Percentiles rank a stretch among this genome's conserved stretches.
Evolutionary conservation across 305 asterid genomes (phyloP).

Genomic region (Euphrasia arctica): DNA sequence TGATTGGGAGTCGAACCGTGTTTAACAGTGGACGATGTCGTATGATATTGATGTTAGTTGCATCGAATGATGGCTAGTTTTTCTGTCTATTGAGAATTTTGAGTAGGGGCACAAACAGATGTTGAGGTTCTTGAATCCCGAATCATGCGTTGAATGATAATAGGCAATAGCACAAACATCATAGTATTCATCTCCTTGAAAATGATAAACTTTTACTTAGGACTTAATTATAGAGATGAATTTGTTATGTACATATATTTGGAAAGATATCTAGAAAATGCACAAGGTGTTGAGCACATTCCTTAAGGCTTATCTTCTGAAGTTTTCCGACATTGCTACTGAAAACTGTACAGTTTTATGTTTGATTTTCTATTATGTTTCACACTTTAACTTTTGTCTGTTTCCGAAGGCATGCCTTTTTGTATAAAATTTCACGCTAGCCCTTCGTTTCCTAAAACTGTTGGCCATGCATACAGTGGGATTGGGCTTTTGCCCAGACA

Average conservation of each 20-base stretch:
- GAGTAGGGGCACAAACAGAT: too few species aligned
- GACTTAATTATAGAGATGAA: not conserved
- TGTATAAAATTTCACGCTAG: not conserved
- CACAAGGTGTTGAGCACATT: not conserved
- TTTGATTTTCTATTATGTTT: not conserved
- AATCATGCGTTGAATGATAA: too few species aligned
- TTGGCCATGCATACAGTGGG: not conserved
- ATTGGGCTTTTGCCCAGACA: not conserved
- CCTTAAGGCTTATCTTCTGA: not conserved
- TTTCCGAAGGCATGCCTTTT: slow-evolving; percentile 1
- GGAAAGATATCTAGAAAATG: not conserved
- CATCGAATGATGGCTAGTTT: too few species aligned
- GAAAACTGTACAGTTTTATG: slow-evolving; percentile 3
- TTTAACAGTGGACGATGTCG: too few species aligned
- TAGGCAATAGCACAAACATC: too few species aligned
- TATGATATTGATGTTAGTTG: too few species aligned
- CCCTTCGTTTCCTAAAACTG: slow-evolving; percentile 17
- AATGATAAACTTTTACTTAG: slow-evolving; percentile 3
- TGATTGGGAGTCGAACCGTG: too few species aligned
- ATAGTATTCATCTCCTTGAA: not conserved
- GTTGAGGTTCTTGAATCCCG: too few species aligned
- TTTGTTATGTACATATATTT: not conserved
- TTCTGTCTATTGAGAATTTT: too few species aligned
- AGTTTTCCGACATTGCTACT: not conserved
- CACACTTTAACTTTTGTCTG: not conserved